Evolutionary conservation across 768 basidiomycete genomes (phyloP).

Genomic region (Phanerochaete sordida): DNA sequence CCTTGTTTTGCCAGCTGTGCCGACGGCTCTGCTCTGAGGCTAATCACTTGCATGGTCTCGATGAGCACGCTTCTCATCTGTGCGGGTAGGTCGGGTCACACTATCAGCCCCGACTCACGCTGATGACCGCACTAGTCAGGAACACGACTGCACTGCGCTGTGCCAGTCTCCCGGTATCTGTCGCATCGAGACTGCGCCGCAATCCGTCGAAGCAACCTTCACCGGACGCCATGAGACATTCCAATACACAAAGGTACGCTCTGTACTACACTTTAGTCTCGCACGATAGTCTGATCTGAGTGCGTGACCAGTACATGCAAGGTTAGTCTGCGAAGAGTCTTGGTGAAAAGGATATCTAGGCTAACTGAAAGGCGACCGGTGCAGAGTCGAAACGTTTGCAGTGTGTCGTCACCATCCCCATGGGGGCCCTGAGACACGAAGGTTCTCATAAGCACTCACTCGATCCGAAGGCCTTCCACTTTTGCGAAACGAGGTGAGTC

Average conservation of each 20-base stretch:
- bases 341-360: neutral
- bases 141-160: constrained; percentile 40
- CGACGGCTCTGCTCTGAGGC: constrained; percentile 44
- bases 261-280: neutral
- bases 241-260: constrained; percentile 56
- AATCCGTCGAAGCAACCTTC: constrained; percentile 60
- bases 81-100: constrained; percentile 43
- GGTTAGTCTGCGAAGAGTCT: constrained; percentile 26
- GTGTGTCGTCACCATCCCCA: constrained; percentile 44
- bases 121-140: constrained; percentile 38
- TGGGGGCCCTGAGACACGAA: constrained; percentile 38
- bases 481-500: constrained; percentile 46
- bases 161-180: constrained; percentile 51
- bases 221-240: constrained; percentile 58
- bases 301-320: constrained; percentile 45
- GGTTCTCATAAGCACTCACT: constrained; percentile 48
- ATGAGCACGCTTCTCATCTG: constrained; percentile 40
- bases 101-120: neutral
- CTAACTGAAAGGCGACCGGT: neutral
- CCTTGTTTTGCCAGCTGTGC: constrained; percentile 52
- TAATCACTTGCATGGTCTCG: constrained; percentile 53
- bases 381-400: constrained; percentile 47
- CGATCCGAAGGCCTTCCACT: constrained; percentile 46
- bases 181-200: constrained; percentile 54
- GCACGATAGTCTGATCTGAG: neutral